These are phyloP conservation scores for Clitocybe nebularis DNA, from an alignment of 1,284 basidiomycete genomes.

Conservation along the genomic window DNA sequence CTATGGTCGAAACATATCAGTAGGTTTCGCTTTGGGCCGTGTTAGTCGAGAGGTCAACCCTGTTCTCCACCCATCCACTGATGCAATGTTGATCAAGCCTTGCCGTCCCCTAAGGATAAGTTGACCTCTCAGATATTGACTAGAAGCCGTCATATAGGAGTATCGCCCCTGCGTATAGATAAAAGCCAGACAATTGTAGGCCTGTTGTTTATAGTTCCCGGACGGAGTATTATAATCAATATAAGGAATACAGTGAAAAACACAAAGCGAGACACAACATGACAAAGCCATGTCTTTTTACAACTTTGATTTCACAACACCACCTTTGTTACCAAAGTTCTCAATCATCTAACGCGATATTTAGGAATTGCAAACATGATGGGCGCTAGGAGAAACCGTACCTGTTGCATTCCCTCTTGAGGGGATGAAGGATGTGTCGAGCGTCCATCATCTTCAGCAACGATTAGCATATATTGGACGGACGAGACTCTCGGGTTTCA, in stretches of 20 bases:
- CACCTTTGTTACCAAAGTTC: conserved; percentile 73
- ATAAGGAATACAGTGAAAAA: background rate
- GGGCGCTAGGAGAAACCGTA: conserved; percentile 21
- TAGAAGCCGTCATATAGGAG: no score
- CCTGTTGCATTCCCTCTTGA: conserved; percentile 72
- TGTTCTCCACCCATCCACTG: no score
- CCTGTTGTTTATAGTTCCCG: no score
- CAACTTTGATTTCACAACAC: conserved; percentile 44
- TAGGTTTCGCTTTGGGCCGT: no score
- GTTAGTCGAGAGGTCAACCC: no score
- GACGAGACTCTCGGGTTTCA: background rate
- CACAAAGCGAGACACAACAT: background rate
- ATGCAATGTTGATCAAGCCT: no score
- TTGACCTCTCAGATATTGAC: no score
- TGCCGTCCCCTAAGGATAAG: no score
- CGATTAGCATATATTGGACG: conserved; percentile 3
- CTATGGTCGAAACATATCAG: no score
- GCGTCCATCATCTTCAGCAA: conserved; percentile 59
- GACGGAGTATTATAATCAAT: background rate
- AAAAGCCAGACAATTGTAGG: no score
- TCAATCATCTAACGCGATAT: conserved; percentile 52
- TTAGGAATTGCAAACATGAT: background rate
- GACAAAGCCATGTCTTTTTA: conserved; percentile 22
- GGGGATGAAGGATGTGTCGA: conserved; percentile 75
- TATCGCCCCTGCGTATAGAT: no score